Conservation (phyloP, 345 rosid genomes). For the Ricinus communis region DNA sequence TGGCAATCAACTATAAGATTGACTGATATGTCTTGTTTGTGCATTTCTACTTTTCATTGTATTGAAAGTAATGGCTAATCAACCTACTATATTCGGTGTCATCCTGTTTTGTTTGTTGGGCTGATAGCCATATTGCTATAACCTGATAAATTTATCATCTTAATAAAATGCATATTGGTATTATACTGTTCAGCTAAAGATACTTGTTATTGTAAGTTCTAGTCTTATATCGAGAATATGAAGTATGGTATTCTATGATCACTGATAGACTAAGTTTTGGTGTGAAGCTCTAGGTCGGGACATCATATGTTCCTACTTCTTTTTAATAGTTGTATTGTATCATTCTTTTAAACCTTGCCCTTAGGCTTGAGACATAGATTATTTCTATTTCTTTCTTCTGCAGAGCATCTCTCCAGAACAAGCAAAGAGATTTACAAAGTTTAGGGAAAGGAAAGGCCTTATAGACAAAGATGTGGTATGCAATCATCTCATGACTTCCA, state of each 20-base stretch:
- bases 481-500: background rate
- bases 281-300: background rate
- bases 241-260: background rate
- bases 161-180: background rate
- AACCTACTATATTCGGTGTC: too few species aligned
- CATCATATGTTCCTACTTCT: background rate
- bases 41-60: background rate
- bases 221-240: background rate
- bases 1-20: background rate
- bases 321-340: background rate
- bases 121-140: too few species aligned
- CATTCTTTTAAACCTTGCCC: slow-evolving; percentile 6
- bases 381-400: slow-evolving; percentile 22
- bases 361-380: slow-evolving; percentile 17
- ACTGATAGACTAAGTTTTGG: background rate
- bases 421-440: slow-evolving; percentile 91
- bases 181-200: background rate
- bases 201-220: background rate
- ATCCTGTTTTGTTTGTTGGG: too few species aligned
- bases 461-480: slow-evolving; percentile 96
- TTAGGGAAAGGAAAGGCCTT: slow-evolving; percentile 88
- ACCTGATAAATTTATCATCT: too few species aligned
- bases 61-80: background rate
- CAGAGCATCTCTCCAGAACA: slow-evolving; percentile 92
- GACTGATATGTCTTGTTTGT: background rate